Evolutionary conservation across 2,329 filamentous ascomycete genomes (phyloP).

Genomic region (Raffaelea deltoideospora): DNA sequence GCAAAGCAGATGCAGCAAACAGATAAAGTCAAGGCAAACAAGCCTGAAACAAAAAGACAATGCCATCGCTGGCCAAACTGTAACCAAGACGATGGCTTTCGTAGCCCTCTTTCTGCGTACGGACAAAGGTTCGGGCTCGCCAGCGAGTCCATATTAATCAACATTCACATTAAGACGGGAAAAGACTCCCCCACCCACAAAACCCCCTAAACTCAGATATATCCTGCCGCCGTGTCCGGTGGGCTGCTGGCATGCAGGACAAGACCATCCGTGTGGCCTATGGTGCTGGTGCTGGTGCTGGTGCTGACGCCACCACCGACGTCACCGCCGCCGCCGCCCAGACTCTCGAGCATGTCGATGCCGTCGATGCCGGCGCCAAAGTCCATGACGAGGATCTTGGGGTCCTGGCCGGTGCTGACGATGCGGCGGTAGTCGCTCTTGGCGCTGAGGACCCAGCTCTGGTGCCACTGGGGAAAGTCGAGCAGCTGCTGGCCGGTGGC

Average conservation of each 20-base stretch:
- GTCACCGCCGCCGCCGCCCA: neutral
- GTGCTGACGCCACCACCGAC: neutral
- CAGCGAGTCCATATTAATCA: neutral
- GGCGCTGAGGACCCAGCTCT: slow-evolving; percentile 89
- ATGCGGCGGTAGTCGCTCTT: slow-evolving; percentile 93
- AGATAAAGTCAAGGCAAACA: neutral
- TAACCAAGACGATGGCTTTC: neutral
- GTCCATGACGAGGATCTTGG: slow-evolving; percentile 84
- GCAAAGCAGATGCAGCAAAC: neutral
- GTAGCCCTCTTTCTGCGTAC: neutral
- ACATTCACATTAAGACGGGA: neutral
- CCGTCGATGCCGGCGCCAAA: slow-evolving; percentile 54
- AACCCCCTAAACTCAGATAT: too few relatives aligned
- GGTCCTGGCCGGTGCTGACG: slow-evolving; percentile 87
- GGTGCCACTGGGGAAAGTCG: slow-evolving; percentile 87
- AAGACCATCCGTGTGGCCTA: neutral
- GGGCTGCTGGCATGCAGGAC: neutral
- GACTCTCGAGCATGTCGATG: slow-evolving; percentile 38
- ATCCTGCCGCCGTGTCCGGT: too few relatives aligned
- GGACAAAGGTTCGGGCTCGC: neutral
- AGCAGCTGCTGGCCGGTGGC: slow-evolving; percentile 63
- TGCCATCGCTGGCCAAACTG: slow-evolving; percentile 3
- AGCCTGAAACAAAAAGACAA: neutral
- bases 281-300: neutral
- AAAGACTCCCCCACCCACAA: neutral